These are phyloP conservation scores for Annona cherimola DNA, from an alignment of 164 flowering plant species.

Conservation along the genomic window DNA sequence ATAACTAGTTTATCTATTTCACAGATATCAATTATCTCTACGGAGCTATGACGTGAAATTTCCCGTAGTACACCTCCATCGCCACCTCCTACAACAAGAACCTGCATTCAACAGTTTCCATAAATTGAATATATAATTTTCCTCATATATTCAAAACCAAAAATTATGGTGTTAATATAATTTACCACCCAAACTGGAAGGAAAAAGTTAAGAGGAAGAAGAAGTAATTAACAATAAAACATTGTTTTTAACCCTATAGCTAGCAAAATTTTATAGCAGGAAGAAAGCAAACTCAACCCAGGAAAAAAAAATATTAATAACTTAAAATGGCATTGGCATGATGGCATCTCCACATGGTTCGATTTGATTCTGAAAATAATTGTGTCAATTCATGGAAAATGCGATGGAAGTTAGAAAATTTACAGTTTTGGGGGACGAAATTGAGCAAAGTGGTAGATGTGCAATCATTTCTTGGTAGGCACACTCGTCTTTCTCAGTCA, in stretches of 20 bases:
- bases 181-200: neutral
- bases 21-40: constrained; percentile 86
- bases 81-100: constrained; percentile 97
- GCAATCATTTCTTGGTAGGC: constrained; percentile 98
- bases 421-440: constrained; percentile 82
- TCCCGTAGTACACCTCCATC: constrained; percentile 98
- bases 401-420: constrained; percentile 2
- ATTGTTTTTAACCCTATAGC: too few relatives aligned
- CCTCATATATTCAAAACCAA: neutral
- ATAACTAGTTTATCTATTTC: constrained; percentile 95
- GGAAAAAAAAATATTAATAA: neutral
- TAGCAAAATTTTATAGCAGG: neutral
- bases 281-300: neutral
- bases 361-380: neutral
- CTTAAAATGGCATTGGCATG: neutral
- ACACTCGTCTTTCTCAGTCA: constrained; percentile 98
- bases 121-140: neutral
- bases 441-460: constrained; percentile 96
- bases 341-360: neutral
- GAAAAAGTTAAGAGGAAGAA: too few relatives aligned
- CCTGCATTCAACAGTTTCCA: constrained; percentile 44
- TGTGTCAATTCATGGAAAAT: neutral
- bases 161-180: too few relatives aligned
- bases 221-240: neutral
- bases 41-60: constrained; percentile 83